Conservation (phyloP, 2,329 filamentous ascomycete genomes). For the Dactylonectria estremocensis region DNA sequence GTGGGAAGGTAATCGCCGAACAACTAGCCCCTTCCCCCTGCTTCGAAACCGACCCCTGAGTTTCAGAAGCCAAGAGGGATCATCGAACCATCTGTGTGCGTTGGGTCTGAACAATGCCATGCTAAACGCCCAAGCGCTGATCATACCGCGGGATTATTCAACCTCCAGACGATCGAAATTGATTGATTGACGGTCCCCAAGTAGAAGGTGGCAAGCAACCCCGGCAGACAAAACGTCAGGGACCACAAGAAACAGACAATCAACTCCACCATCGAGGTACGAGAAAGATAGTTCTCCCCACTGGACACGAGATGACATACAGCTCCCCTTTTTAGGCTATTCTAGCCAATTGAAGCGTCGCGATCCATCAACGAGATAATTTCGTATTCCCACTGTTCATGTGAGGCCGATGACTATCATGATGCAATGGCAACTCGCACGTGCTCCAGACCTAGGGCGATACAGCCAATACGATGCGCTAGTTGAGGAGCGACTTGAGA, state of each 20-base stretch:
- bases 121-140: constrained; percentile 31
- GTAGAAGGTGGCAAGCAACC: constrained; percentile 6
- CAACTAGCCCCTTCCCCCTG: constrained; percentile 37
- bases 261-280: constrained; percentile 30
- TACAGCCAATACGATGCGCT: neutral
- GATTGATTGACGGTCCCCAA: constrained; percentile 16
- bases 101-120: constrained; percentile 15
- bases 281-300: constrained; percentile 29
- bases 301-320: constrained; percentile 15
- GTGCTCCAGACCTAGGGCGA: neutral
- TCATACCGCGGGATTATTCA: constrained; percentile 24
- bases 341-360: neutral
- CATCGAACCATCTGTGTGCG: constrained; percentile 30
- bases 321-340: constrained; percentile 1
- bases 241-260: constrained; percentile 10
- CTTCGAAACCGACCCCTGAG: constrained; percentile 38
- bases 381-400: constrained; percentile 2
- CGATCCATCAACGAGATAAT: neutral
- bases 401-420: constrained; percentile 2
- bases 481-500: neutral
- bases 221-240: neutral
- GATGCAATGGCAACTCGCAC: neutral
- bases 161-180: constrained; percentile 26
- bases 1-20: neutral
- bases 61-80: constrained; percentile 43